phyloP scores from a whole-genome alignment of 768 basidiomycete species.

The Lentinula sp. region DNA sequence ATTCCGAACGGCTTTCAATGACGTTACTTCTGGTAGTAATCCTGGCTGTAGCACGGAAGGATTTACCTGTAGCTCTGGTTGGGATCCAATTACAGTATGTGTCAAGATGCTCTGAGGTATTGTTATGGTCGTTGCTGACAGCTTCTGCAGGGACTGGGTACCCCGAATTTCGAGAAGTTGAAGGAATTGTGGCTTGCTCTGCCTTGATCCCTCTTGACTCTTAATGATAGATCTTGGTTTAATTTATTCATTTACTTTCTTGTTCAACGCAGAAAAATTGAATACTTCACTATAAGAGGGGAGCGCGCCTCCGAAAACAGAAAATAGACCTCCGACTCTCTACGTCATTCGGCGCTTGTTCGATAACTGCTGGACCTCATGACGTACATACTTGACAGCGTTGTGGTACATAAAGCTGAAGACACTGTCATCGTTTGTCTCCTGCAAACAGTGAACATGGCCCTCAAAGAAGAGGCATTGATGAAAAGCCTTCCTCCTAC shows the following conservation, averaged over 20 bases:
- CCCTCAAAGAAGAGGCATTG: neutral
- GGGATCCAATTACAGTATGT: conserved; percentile 19
- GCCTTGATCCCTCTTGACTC: conserved; percentile 16
- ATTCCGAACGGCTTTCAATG: conserved; percentile 15
- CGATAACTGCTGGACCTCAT: too few species aligned
- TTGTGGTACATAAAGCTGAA: too few species aligned
- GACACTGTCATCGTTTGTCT: neutral
- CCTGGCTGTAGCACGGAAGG: conserved; percentile 14
- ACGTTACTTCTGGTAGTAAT: conserved; percentile 16
- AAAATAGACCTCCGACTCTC: too few species aligned
- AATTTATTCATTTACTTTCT: too few species aligned
- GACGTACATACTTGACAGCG: too few species aligned
- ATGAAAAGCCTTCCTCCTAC: neutral
- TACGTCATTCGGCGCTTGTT: too few species aligned
- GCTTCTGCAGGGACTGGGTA: conserved; percentile 24
- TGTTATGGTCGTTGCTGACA: neutral
- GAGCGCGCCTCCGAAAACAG: too few species aligned
- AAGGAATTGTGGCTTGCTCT: conserved; percentile 25
- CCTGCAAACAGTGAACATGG: neutral
- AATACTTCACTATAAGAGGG: too few species aligned
- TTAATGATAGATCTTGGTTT: too few species aligned
- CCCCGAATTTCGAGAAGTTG: conserved; percentile 27
- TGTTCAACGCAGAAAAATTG: too few species aligned
- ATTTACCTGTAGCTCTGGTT: conserved; percentile 10
- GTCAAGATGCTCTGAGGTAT: neutral